Base-by-base conservation (phyloP, 345 rosid species). In the Nasturtium officinale region DNA sequence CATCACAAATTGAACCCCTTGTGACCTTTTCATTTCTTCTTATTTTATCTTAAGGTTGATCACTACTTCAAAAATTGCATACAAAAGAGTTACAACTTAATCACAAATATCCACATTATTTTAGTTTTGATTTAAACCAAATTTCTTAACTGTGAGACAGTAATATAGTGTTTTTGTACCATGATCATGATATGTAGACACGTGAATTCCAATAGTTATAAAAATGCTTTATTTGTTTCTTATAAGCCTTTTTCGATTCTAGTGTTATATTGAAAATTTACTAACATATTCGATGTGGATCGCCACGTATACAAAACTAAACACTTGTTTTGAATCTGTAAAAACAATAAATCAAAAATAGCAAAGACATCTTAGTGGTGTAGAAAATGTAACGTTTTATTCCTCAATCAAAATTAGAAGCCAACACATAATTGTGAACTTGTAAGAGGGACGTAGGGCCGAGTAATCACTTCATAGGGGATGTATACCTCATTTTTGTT, bases 401-500 rank as follows among this genome's bases (percentile, higher is more conserved):
- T 52, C 28, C 25, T 43, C 18, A 8, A 42, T 21, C 7, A 63
- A 63, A 53, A 52, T 48, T 48, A 8, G 56, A 54, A 21, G 16
- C 47, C 38, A 64, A 63, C 28, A 5, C 63, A 23, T 43, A 63
- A 38, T 50, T 52, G 42, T 50, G 8, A 61, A 60, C 46, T 38
- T 20, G 54, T 40, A 42, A 61, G 43, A 64, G n/a, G 56, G 55
- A 56, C 46, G 59, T 73, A 73, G 77, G 72, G 51, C 7, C 59
- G 56, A 16, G 18, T 63, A 30, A 42, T 30, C 43, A 47, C 70
- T 42, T 42, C 63, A 53, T n/a, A 72, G 28, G 9, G 16, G 57
- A 33, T 45, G 26, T 13, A 4, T 26, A 47, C 17, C 33, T 73
- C 17, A 9, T 67, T 37, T 35, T 17, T 57, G 17, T 20, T 57